Conservation (phyloP, 495 filamentous ascomycete genomes). For the Penicillium atrosanguineum region DNA sequence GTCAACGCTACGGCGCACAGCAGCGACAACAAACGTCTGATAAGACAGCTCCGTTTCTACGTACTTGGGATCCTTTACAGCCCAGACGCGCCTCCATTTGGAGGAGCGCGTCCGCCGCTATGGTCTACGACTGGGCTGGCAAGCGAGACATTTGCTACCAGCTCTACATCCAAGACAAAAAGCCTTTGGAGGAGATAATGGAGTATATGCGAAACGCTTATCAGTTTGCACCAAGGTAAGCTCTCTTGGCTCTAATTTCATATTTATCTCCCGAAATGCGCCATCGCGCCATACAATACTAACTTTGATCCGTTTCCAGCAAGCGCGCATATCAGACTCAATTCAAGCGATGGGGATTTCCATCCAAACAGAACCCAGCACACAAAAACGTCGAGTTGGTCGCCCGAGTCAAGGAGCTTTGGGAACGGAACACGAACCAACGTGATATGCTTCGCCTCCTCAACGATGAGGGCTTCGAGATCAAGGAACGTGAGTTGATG, state of each 20-base stretch:
- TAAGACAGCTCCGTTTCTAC: slow-evolving; percentile 22
- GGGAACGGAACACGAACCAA: slow-evolving; percentile 68
- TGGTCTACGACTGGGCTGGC: slow-evolving; percentile 75
- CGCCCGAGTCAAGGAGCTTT: slow-evolving; percentile 68
- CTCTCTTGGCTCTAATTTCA: not conserved
- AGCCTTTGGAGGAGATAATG: slow-evolving; percentile 66
- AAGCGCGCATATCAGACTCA: slow-evolving; percentile 72
- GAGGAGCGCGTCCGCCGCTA: slow-evolving; percentile 35
- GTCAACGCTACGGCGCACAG: slow-evolving; percentile 36
- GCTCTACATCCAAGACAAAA: slow-evolving; percentile 72
- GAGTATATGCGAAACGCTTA: slow-evolving; percentile 58
- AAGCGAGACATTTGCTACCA: slow-evolving; percentile 66
- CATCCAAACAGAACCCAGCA: slow-evolving; percentile 65
- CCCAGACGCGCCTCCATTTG: slow-evolving; percentile 32
- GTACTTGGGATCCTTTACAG: slow-evolving; percentile 9
- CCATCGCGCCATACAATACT: not conserved
- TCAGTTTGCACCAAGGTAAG: slow-evolving; percentile 65
- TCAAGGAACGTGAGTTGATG: slow-evolving; percentile 67
- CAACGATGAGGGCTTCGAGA: slow-evolving; percentile 66
- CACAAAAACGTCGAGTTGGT: slow-evolving; percentile 66
- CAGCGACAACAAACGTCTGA: slow-evolving; percentile 40
- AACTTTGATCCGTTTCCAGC: slow-evolving; percentile 35
- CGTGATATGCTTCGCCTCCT: slow-evolving; percentile 71
- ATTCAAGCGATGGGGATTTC: slow-evolving; percentile 77
- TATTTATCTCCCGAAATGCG: not conserved